Evolutionary conservation across 345 rosid species (phyloP).

Genomic region (Pistacia integerrima): DNA sequence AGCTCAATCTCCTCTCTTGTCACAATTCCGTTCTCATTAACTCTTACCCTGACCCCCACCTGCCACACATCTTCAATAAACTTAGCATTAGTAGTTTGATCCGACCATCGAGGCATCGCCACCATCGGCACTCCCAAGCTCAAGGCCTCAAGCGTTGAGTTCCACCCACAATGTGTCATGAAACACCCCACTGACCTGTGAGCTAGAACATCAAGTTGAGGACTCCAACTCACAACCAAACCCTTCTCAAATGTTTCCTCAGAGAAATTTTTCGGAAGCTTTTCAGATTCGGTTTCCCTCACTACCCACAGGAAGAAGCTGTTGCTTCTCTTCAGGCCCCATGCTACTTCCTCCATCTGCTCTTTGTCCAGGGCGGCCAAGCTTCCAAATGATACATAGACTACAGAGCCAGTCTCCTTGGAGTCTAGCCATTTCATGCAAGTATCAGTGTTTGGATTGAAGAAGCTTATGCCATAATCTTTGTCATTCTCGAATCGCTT

Average conservation of each 20-base stretch:
- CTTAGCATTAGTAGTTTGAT: constrained; percentile 33
- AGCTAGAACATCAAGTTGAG: constrained; percentile 49
- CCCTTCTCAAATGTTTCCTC: constrained; percentile 41
- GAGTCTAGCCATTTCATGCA: constrained; percentile 54
- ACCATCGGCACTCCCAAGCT: constrained; percentile 31
- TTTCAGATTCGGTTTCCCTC: constrained; percentile 47
- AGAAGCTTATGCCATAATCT: constrained; percentile 35
- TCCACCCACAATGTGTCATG: constrained; percentile 60
- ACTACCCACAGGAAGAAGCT: constrained; percentile 58
- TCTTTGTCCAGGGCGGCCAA: constrained; percentile 40
- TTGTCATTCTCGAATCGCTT: constrained; percentile 28
- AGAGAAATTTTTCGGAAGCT: constrained; percentile 33
- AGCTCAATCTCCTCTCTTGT: constrained; percentile 48
- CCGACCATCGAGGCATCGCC: constrained; percentile 33
- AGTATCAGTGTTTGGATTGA: constrained; percentile 28
- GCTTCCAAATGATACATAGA: constrained; percentile 65
- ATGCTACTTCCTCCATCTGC: constrained; percentile 55
- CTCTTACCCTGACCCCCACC: constrained; percentile 32
- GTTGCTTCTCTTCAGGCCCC: constrained; percentile 39
- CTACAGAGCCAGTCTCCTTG: constrained; percentile 44
- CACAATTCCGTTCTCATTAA: constrained; percentile 34
- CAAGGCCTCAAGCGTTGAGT: constrained; percentile 32
- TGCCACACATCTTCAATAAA: constrained; percentile 47
- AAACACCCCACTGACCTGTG: constrained; percentile 50
- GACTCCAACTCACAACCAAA: constrained; percentile 52